These are phyloP conservation scores for Sclerotinia glacialis DNA, from an alignment of 2,329 filamentous ascomycete species.

Conservation along the genomic window DNA sequence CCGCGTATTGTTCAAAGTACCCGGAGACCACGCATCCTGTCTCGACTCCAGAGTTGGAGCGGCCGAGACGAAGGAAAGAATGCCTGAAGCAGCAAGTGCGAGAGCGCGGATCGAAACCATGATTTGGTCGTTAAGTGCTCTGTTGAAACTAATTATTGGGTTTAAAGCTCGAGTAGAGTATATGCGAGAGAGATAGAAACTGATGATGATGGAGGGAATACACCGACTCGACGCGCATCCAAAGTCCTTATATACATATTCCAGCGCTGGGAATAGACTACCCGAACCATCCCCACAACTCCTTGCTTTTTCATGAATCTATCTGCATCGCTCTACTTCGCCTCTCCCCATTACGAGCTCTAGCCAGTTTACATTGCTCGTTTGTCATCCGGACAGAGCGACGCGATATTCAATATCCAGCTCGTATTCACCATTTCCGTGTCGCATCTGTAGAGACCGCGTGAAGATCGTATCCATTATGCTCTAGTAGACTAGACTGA, in stretches of 20 bases:
- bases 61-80: slow-evolving; percentile 24
- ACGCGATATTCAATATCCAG: neutral
- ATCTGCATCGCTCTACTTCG: neutral
- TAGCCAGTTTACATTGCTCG: neutral
- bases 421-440: neutral
- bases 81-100: slow-evolving; percentile 24
- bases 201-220: neutral
- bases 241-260: slow-evolving; percentile 4
- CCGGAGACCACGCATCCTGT: slow-evolving; percentile 25
- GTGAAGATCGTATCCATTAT: too few species aligned
- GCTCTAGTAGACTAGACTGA: too few species aligned
- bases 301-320: neutral
- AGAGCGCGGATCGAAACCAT: slow-evolving; percentile 28
- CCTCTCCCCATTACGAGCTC: neutral
- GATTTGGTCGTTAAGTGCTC: neutral
- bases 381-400: neutral
- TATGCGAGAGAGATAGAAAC: neutral
- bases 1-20: slow-evolving; percentile 32
- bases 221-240: neutral
- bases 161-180: neutral
- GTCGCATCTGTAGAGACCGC: neutral
- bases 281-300: too few species aligned
- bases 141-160: neutral
- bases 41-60: slow-evolving; percentile 15
- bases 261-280: too few species aligned